A percentile compares a stretch with the other conserved stretches of the same genome.
phyloP scores from a whole-genome alignment of 495 filamentous ascomycete genomes.

The Tuber borchii region DNA sequence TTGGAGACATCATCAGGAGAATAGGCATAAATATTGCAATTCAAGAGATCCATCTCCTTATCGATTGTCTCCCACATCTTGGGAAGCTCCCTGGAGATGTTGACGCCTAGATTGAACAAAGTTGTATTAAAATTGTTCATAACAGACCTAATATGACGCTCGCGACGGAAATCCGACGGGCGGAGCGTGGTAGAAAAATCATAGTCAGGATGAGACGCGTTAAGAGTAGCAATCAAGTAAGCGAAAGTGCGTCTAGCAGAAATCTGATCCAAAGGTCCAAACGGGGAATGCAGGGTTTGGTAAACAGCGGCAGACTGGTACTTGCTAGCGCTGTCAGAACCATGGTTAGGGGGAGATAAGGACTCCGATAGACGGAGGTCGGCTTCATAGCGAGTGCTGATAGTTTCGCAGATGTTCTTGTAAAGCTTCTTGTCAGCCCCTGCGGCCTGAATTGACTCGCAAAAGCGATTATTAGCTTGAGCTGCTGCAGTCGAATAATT shows the following conservation, averaged over 20 bases:
- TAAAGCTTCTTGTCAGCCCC: conserved; percentile 94
- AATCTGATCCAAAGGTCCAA: conserved; percentile 77
- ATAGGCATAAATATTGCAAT: conserved; percentile 81
- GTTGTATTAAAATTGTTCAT: conserved; percentile 82
- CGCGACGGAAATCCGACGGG: conserved; percentile 77
- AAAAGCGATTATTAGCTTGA: conserved; percentile 37
- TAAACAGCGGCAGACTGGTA: conserved; percentile 39
- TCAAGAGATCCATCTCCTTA: conserved; percentile 79
- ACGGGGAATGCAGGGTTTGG: conserved; percentile 59
- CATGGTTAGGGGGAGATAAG: conserved; percentile 67
- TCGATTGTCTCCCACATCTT: conserved; percentile 85
- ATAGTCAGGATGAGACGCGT: conserved; percentile 94
- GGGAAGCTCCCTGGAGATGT: conserved; percentile 53
- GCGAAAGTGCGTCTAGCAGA: conserved; percentile 87
- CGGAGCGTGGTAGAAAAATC: conserved; percentile 88
- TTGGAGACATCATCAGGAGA: conserved; percentile 63
- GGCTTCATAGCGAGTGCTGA: conserved; percentile 83
- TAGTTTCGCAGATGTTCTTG: conserved; percentile 80
- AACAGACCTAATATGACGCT: conserved; percentile 64
- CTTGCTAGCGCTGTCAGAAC: conserved; percentile 43
- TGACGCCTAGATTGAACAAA: conserved; percentile 66
- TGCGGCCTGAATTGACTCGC: conserved; percentile 52
- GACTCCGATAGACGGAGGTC: conserved; percentile 58
- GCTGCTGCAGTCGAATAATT: conserved; percentile 22
- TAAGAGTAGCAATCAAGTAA: conserved; percentile 95